Base-by-base conservation (phyloP, 2,329 filamentous ascomycete species). In the Neofusicoccum ribis region DNA sequence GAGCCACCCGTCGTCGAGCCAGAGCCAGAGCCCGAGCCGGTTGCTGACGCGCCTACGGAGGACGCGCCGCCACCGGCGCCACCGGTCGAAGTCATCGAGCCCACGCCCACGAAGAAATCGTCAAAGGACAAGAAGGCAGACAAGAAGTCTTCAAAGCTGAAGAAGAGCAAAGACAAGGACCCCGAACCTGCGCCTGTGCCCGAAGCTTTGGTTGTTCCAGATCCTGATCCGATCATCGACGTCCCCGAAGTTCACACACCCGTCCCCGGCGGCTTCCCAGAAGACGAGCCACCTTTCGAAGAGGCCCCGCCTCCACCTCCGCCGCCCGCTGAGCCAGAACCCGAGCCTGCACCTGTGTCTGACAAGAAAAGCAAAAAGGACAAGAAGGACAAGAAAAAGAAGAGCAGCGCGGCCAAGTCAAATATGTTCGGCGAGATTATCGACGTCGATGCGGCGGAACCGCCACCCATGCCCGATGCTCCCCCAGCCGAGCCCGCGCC, bases 221-320 rank as follows among this genome's bases (percentile, higher is more conserved):
- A 62, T 46, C 59, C 66, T 14, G 67, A 67, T 34, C 65, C 43
- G 62, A 62, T 34, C 23, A 20, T 60, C 58, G 51, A 46, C 37
- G 67, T 69, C 36, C 68, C 71, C 47, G 71, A 73, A 27, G 70
- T 75, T 20, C 64, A 73, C 17, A 76, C 77, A 31, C 81, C 81
- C 27, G 74, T 82, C 11, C 79, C 80, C 41, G 81, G 81, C 54
- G 81, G 79, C 9, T 83, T 83, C 56, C 81, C 81, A 64, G 81
- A 82, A 69, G 79, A 82, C 41, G 64, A 64, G 15, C 61, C 61
- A n/a, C 59, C 17, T 8, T 60, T 60, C 43, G 56, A 64, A n/a
- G 8, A 44, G 15, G 39, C 47, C 9, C 63, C 50, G n/a, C 63
- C 63, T 4, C 67, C 70, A 3, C 65, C 65, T 14, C 67, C 67